Evolutionary conservation across 2,329 filamentous ascomycete species (phyloP), one percentile per base, ranked within the genome.

Genomic region (Ascocoryne sarcoides): DNA sequence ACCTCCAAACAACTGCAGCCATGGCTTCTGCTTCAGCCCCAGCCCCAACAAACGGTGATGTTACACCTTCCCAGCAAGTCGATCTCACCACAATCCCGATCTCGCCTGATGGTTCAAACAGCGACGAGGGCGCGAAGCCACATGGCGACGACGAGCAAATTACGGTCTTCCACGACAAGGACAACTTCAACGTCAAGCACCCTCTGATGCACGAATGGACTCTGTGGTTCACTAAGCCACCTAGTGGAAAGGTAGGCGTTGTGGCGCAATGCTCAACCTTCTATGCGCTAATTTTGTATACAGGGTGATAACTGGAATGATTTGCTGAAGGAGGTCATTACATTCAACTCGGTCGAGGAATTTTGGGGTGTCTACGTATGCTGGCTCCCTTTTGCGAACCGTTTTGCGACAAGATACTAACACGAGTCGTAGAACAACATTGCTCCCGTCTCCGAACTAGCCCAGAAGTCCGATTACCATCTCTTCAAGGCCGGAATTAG

Each of bases 171-270:
- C 89, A 98, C 63, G 88, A 96, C 68, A 84, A 92, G 56, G 84
- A 95, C 53, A 95, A 98, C 74, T 98, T 98, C 77, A 98, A 94
- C 58, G 92, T 98, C 66, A 98, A 96, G 76, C 92, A 98, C 65
- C 90, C 89, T 52, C 76, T 98, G 46, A 89, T 94, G 76, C 84
- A 95, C 73, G 84, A 85, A 62, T 98, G 92, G 92, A 96, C 92
- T 44, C 73, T 98, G 42, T 98, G 93, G 93, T 98, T 96, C 73
- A 96, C 90, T 59, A 96, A 96, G 76, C 90, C 92, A 39, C 84
- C 90, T 32, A 93, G 82, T 62, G 89, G 88, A 69, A 95, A 93
- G 82, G 88, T 92, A 66, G 21, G 42, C 10, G 31, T 20, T 32
- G n/a, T 16, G 14, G 32, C 40, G 30, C 12, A 26, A 26, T 26